Conservation (phyloP, 768 basidiomycete species). For the Xerocomellus amylosporus region DNA sequence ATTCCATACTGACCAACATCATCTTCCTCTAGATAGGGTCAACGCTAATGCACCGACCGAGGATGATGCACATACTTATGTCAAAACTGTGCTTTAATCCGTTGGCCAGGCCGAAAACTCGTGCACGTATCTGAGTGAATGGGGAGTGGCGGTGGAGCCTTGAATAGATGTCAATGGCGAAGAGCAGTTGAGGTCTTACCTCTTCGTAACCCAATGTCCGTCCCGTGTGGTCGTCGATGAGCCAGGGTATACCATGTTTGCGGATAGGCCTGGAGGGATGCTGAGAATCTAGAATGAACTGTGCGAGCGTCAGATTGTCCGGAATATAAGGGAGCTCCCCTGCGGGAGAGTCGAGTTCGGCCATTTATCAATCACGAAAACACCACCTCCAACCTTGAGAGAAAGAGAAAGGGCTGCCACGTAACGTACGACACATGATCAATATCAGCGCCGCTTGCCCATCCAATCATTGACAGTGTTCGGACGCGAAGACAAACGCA, state of each 20-base stretch:
- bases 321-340: conserved; percentile 34
- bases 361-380: conserved; percentile 15
- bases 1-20: conserved; percentile 36
- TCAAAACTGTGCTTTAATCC: conserved; percentile 34
- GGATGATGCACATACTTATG: conserved; percentile 28
- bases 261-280: conserved; percentile 31
- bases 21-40: conserved; percentile 31
- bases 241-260: conserved; percentile 32
- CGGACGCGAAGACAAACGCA: no score
- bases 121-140: conserved; percentile 31
- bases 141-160: not conserved
- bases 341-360: conserved; percentile 30
- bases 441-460: not conserved
- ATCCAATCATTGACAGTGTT: no score
- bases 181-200: conserved; percentile 18
- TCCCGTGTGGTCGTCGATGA: conserved; percentile 43
- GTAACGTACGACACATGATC: no score
- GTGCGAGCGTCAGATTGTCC: conserved; percentile 37
- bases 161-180: not conserved
- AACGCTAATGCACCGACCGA: not conserved
- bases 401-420: not conserved
- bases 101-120: conserved; percentile 39
- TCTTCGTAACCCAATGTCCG: conserved; percentile 36
- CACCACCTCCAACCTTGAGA: not conserved
- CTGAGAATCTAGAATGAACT: conserved; percentile 38